Evolutionary conservation across 179 eudicot genomes (phyloP).

Genomic region (Pouteria campechiana): DNA sequence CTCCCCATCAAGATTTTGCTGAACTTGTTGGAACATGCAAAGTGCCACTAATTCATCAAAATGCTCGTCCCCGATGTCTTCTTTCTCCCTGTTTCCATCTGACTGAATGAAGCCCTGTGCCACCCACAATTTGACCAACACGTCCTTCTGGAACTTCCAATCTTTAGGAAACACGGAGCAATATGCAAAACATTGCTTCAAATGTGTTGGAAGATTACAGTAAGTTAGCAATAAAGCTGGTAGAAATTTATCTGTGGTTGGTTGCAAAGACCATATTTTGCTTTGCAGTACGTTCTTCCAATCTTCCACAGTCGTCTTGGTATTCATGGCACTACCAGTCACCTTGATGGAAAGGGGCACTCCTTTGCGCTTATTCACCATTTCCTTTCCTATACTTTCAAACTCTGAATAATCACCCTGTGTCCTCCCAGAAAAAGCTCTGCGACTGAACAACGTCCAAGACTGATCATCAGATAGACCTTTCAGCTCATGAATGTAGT

Average conservation of each 20-base stretch:
- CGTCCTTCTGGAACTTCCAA: constrained; percentile 8
- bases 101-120: constrained; percentile 21
- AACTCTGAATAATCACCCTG: constrained; percentile 1
- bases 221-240: constrained; percentile 10
- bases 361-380: constrained; percentile 19
- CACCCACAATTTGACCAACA: constrained; percentile 16
- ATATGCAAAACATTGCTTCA: constrained; percentile 13
- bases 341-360: constrained; percentile 20
- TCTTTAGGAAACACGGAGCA: constrained; percentile 14
- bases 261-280: constrained; percentile 17
- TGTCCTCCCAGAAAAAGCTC: constrained; percentile 13
- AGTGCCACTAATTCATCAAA: constrained; percentile 10
- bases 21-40: constrained; percentile 7
- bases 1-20: constrained; percentile 3
- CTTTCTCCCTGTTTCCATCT: constrained; percentile 5
- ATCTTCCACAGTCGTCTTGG: constrained; percentile 6
- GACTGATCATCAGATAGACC: constrained; percentile 7
- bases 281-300: constrained; percentile 9
- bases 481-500: constrained; percentile 1
- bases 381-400: constrained; percentile 10
- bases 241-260: background rate
- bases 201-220: constrained; percentile 6
- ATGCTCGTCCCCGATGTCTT: constrained; percentile 7
- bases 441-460: constrained; percentile 16
- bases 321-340: constrained; percentile 14